Base-by-base conservation (phyloP, 805 yeast genomes). In the Yarrowia sp. region DNA sequence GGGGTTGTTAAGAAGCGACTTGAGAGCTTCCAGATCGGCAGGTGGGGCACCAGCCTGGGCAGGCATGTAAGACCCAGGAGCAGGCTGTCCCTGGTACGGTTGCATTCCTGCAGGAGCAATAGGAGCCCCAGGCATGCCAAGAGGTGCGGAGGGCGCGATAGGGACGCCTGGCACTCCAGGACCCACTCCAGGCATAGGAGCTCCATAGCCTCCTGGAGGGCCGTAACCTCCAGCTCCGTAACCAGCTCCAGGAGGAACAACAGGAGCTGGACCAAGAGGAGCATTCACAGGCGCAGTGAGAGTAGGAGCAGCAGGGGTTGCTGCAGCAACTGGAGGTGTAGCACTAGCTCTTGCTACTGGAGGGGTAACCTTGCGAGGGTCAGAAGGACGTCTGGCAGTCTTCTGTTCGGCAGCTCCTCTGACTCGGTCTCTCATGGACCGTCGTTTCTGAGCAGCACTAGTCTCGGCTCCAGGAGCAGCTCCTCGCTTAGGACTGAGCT, bases 371-470 rank as follows among this genome's bases (percentile, higher is more conserved):
- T 22, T 48, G 26, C 52, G 26, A 7, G 38, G 8, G 10, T 49
- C 38, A 5, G 19, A 49, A 1, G n/a, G 3, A 2, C 52, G 35
- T 14, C 36, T 48, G 8, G n/a, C 35, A 15, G 36, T 15, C 9
- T 8, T 35, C 40, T 26, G 40, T 38, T 38, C 40, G 1, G 40
- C 40, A 38, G 40, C 41, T 52, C 22, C 32, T 22, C 40, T 53
- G 36, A 53, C 59, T 40, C 59, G 19, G 14, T 53, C 59, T 22
- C 59, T 38, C 59, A 53, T 53, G 9, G 45, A 22, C 14, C 32
- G 22, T 14, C 35, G 35, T 26, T 48, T 48, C 36, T 12, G 52
- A 9, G 53, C 19, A 32, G 10, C 58, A 5, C 7, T 11, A 9
- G 35, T 3, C 36, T 40, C 36, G 8, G 8, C 53, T 0, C 32